Percentiles rank a stretch among this genome's conserved stretches.
Evolutionary conservation across 2,329 filamentous ascomycete genomes (phyloP).

Genomic region (Clonostachys byssicola): DNA sequence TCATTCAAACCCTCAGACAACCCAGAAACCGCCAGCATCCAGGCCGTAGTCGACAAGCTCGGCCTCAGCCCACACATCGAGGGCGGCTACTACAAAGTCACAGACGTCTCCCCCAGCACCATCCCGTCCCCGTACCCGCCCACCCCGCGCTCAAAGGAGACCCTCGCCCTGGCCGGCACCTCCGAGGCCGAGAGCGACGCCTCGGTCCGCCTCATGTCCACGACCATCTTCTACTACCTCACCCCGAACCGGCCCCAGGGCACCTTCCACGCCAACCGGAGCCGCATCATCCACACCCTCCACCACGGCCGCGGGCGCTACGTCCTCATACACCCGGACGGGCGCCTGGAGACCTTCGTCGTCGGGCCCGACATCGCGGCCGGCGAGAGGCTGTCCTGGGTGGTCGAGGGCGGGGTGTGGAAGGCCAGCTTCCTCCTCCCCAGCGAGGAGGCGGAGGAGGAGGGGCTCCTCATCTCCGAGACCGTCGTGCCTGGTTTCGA

Average conservation of each 20-base stretch:
- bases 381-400: slow-evolving; percentile 63
- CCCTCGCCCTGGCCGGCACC: slow-evolving; percentile 21
- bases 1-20: slow-evolving; percentile 2
- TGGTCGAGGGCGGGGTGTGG: slow-evolving; percentile 64
- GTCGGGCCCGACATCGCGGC: slow-evolving; percentile 53
- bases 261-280: slow-evolving; percentile 59
- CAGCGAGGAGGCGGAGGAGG: slow-evolving; percentile 16
- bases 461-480: slow-evolving; percentile 60
- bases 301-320: slow-evolving; percentile 61
- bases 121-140: slow-evolving; percentile 43
- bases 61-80: slow-evolving; percentile 52
- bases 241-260: slow-evolving; percentile 51
- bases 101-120: slow-evolving; percentile 45
- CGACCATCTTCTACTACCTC: slow-evolving; percentile 62
- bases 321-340: slow-evolving; percentile 55
- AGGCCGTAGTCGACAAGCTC: slow-evolving; percentile 25
- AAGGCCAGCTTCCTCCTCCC: slow-evolving; percentile 60
- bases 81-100: slow-evolving; percentile 62
- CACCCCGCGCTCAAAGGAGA: slow-evolving; percentile 25
- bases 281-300: slow-evolving; percentile 60
- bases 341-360: slow-evolving; percentile 56
- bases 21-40: slow-evolving; percentile 6
- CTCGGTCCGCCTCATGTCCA: slow-evolving; percentile 46
- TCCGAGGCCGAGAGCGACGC: slow-evolving; percentile 29
- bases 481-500: slow-evolving; percentile 67